Evolutionary conservation across 1,284 basidiomycete species (phyloP).

Genomic region (Tilletia indica): DNA sequence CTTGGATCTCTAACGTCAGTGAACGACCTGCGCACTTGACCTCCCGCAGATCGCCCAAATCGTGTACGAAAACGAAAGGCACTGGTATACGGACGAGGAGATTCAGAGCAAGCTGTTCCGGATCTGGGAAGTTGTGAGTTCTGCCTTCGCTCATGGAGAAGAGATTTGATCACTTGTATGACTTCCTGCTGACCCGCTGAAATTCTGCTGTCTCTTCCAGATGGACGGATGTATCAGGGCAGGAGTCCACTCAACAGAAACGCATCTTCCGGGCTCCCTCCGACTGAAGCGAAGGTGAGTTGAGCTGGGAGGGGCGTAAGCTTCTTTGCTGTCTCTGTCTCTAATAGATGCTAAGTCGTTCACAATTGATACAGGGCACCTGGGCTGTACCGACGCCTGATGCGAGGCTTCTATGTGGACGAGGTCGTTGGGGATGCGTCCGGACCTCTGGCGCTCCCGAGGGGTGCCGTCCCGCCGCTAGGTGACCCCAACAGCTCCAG

Average conservation of each 20-base stretch:
- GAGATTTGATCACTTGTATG: no score
- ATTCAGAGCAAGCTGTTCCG: slow-evolving; percentile 36
- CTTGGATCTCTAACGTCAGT: not conserved
- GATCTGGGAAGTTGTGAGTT: slow-evolving; percentile 13
- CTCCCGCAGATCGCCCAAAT: slow-evolving; percentile 59
- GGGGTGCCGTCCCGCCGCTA: no score
- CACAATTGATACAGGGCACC: slow-evolving; percentile 31
- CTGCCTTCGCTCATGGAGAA: no score
- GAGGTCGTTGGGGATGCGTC: not conserved
- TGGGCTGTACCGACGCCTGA: slow-evolving; percentile 68
- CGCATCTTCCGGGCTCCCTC: slow-evolving; percentile 78
- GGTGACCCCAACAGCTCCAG: not conserved
- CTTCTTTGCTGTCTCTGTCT: not conserved
- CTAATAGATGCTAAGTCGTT: not conserved
- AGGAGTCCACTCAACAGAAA: slow-evolving; percentile 77
- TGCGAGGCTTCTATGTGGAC: slow-evolving; percentile 68
- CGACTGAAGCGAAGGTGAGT: slow-evolving; percentile 31
- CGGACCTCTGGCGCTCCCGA: no score
- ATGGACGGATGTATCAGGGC: slow-evolving; percentile 91
- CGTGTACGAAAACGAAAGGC: slow-evolving; percentile 87
- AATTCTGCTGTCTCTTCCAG: not conserved
- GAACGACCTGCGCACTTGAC: not conserved
- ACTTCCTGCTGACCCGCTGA: not conserved
- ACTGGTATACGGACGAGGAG: slow-evolving; percentile 43
- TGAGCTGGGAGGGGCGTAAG: not conserved